phyloP scores from a whole-genome alignment of 768 basidiomycete genomes.

The Termitomyces sp. region DNA sequence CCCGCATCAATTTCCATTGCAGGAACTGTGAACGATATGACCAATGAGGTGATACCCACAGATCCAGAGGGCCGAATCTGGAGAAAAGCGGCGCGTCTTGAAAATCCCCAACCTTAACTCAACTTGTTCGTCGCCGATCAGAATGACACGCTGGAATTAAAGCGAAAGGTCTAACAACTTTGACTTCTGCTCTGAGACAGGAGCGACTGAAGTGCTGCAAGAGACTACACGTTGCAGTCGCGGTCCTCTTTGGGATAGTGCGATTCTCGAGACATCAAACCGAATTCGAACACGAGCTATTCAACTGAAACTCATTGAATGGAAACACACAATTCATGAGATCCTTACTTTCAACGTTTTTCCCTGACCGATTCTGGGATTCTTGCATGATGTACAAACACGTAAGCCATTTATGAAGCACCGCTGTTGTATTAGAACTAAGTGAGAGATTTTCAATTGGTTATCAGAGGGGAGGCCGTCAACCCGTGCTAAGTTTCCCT shows the following conservation, averaged over 20 bases:
- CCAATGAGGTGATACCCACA: not conserved
- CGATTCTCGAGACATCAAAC: not conserved
- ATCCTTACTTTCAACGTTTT: not conserved
- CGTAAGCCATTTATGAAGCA: conserved; percentile 1
- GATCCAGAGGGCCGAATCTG: not conserved
- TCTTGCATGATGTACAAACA: not conserved
- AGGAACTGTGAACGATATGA: not conserved
- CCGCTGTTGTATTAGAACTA: not conserved
- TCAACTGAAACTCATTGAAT: not conserved
- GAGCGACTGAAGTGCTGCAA: not conserved
- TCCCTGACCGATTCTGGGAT: conserved; percentile 2
- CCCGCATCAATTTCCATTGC: not conserved
- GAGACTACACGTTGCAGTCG: not conserved
- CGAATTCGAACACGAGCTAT: not conserved
- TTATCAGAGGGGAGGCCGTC: not conserved
- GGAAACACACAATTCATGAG: conserved; percentile 1
- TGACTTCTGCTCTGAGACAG: not conserved
- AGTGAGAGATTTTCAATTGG: not conserved
- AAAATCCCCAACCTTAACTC: not conserved
- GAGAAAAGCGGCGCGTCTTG: too few relatives aligned
- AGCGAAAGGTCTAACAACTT: not conserved
- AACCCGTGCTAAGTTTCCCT: not conserved
- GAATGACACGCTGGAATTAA: not conserved
- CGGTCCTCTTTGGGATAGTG: not conserved
- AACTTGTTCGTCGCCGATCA: not conserved